Percentiles rank a stretch among this genome's conserved stretches.
These are phyloP conservation scores for Fusarium temperatum DNA, from an alignment of 2,329 filamentous ascomycete species.

Conservation along the genomic window DNA sequence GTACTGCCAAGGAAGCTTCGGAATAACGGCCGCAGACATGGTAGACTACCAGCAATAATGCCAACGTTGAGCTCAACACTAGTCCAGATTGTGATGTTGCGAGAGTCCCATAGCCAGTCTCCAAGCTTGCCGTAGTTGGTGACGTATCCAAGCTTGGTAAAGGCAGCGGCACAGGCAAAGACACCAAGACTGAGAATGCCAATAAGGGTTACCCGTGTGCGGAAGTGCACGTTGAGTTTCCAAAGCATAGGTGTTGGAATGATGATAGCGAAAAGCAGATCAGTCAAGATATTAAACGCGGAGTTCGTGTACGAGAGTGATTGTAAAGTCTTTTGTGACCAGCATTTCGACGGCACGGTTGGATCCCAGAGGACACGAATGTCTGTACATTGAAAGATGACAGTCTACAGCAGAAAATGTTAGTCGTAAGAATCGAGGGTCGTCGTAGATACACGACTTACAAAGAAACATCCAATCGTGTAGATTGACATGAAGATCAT, in stretches of 20 bases:
- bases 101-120: conserved; percentile 56
- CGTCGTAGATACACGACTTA: conserved; percentile 15
- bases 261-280: conserved; percentile 51
- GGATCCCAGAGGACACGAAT: conserved; percentile 57
- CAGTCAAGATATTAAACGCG: conserved; percentile 48
- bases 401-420: conserved; percentile 41
- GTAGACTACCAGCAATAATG: conserved; percentile 50
- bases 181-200: conserved; percentile 54
- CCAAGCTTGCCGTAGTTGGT: conserved; percentile 50
- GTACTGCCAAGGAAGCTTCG: conserved; percentile 45
- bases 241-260: conserved; percentile 52
- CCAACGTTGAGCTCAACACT: conserved; percentile 51
- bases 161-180: conserved; percentile 54
- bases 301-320: conserved; percentile 55
- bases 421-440: fast-evolving
- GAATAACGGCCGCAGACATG: conserved; percentile 48
- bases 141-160: conserved; percentile 53
- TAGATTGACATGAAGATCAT: conserved; percentile 50
- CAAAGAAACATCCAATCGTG: conserved; percentile 49
- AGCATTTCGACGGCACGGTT: conserved; percentile 52
- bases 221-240: conserved; percentile 52
- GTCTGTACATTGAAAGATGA: conserved; percentile 59
- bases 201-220: conserved; percentile 52
- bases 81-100: conserved; percentile 59
- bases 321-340: conserved; percentile 50